Percentiles rank a stretch among this genome's conserved stretches.
These are phyloP conservation scores for Zangia roseola DNA, from an alignment of 768 basidiomycete genomes.

Conservation along the genomic window DNA sequence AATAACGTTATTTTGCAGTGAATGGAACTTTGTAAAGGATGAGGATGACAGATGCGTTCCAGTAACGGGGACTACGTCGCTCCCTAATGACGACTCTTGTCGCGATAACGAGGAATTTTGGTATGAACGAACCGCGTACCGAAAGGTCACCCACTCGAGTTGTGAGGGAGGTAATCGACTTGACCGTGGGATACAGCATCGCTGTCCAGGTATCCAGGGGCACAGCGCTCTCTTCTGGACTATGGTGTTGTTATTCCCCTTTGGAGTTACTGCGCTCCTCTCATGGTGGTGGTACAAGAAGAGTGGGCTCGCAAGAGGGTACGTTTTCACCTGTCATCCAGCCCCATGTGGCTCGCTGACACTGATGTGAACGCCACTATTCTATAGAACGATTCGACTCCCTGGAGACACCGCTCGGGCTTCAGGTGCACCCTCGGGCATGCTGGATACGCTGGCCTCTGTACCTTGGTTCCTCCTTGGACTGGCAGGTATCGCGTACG, in stretches of 20 bases:
- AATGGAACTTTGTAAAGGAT: conserved; percentile 87
- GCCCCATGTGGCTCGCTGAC: conserved; percentile 1
- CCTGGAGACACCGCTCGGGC: conserved; percentile 45
- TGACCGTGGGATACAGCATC: conserved; percentile 72
- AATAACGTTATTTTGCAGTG: conserved; percentile 45
- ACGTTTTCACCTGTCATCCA: conserved; percentile 28
- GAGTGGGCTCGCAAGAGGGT: conserved; percentile 76
- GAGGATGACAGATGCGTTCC: conserved; percentile 72
- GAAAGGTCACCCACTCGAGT: conserved; percentile 84
- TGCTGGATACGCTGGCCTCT: conserved; percentile 74
- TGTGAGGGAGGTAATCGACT: conserved; percentile 81
- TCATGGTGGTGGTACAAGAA: conserved; percentile 81
- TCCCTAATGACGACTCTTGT: conserved; percentile 63
- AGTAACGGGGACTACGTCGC: conserved; percentile 63
- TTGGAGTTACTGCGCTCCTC: conserved; percentile 69
- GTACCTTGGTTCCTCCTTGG: conserved; percentile 91
- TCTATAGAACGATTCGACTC: conserved; percentile 67
- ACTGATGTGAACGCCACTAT: conserved; percentile 2
- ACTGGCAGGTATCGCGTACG: conserved; percentile 68
- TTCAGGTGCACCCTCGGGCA: conserved; percentile 43
- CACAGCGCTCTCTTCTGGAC: conserved; percentile 85
- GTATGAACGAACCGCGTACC: conserved; percentile 92
- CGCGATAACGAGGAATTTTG: conserved; percentile 68
- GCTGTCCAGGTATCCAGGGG: conserved; percentile 78
- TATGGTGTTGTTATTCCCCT: conserved; percentile 72